A percentile compares a stretch with the other conserved stretches of the same genome.
These are phyloP conservation scores for Naganishia antarctica DNA, from an alignment of 768 basidiomycete species.

Conservation along the genomic window DNA sequence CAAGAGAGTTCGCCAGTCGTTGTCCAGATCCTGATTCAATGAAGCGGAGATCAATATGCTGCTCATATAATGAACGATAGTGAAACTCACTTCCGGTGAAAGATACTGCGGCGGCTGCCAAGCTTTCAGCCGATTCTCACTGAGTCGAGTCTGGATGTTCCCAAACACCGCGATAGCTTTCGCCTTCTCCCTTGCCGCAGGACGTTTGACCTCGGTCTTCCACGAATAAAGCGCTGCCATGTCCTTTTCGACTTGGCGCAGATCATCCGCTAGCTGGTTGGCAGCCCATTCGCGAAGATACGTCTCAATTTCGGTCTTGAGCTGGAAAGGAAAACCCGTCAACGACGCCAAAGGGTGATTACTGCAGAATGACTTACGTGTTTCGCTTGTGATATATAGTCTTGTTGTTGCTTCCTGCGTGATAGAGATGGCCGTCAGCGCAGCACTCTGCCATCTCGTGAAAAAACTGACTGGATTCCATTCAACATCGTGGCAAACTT, in stretches of 20 bases:
- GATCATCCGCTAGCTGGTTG: constrained; percentile 17
- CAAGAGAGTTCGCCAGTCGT: constrained; percentile 52
- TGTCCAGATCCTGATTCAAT: constrained; percentile 62
- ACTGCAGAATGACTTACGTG: not conserved
- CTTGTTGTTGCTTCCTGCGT: constrained; percentile 11
- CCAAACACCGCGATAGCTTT: constrained; percentile 81
- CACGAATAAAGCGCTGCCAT: constrained; percentile 3
- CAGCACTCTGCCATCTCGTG: not conserved
- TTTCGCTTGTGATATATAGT: constrained; percentile 11
- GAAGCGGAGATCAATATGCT: not conserved
- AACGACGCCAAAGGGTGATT: not conserved
- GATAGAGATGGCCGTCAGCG: not conserved
- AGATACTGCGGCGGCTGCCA: constrained; percentile 75
- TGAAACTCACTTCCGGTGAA: constrained; percentile 55
- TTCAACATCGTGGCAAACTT: constrained; percentile 96
- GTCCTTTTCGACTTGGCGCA: constrained; percentile 8
- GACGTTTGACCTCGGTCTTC: constrained; percentile 57
- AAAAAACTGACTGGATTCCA: constrained; percentile 41
- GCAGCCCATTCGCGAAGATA: constrained; percentile 6
- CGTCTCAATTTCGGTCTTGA: not conserved
- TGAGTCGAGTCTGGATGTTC: constrained; percentile 88
- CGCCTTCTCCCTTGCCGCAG: constrained; percentile 79
- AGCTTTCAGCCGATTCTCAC: constrained; percentile 78
- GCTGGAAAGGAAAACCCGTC: not conserved
- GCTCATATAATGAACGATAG: not conserved